Evolutionary conservation across 108 stramenopile genomes (phyloP), one percentile per base, ranked within the genome.

Genomic region (Nitzschia sp.): DNA sequence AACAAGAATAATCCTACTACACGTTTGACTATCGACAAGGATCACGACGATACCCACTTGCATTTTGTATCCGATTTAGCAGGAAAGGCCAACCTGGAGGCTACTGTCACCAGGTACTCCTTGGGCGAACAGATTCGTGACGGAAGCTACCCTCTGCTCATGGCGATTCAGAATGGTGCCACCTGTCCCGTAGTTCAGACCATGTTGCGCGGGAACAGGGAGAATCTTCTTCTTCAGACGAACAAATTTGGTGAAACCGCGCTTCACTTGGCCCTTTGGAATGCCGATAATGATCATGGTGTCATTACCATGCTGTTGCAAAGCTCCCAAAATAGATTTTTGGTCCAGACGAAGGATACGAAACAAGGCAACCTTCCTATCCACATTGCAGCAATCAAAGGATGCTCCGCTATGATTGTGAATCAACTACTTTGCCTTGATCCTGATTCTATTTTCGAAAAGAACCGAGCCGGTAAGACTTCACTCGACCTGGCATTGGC

Each of bases 351-450:
- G 11, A 62, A 73, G 19, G 80, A 80, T 30, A 22, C 9, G 21
- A 32, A 23, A 28, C 69, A 78, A 19, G 81, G 78, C 19, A 76
- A 79, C 61, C 44, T 79, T 13, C 81, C 81, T 0, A 33, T 82
- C 9, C 81, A 82, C 52, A 69, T 71, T 62, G 81, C 78, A 25
- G 72, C 81, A 19, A 73, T 73, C 17, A 72, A 69, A 53, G 67
- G 78, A 23, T 34, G 35, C n/a, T 26, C 32, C n/a, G 2, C 59
- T 3, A n/a, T 9, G 22, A 19, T 21, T 19, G n/a, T 61, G 19
- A 38, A 35, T 4, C 17, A 26, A 8, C 35, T 61, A 2, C 36
- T 61, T 8, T 19, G 59, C 19, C 59, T 38, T 26, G 4, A 50
- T 21, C 48, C 48, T 19, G 38, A 34, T 19, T 61, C 59, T n/a